Percentiles rank a stretch among this genome's conserved stretches.
These are phyloP conservation scores for Schizopora paradoxa DNA, from an alignment of 1,284 basidiomycete species.

Conservation along the genomic window DNA sequence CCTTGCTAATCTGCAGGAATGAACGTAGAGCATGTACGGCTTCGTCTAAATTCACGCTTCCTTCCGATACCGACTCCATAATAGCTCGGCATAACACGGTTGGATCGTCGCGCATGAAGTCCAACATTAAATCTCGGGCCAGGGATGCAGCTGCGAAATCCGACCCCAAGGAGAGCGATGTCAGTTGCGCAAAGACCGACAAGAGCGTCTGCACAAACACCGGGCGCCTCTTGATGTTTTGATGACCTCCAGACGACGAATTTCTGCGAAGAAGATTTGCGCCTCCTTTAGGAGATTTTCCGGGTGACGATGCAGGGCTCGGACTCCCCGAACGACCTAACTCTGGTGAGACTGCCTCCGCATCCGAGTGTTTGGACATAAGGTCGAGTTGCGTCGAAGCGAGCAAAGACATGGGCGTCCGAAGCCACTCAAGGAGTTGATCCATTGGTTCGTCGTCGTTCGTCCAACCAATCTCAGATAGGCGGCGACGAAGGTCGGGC, in stretches of 20 bases:
- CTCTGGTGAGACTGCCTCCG: constrained; percentile 1
- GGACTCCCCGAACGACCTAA: constrained; percentile 28
- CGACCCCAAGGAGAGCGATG: constrained; percentile 46
- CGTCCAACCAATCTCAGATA: constrained; percentile 68
- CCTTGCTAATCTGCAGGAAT: constrained; percentile 47
- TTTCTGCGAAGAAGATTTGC: constrained; percentile 43
- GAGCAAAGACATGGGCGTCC: constrained; percentile 58
- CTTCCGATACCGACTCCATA: constrained; percentile 52
- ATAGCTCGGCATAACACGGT: constrained; percentile 57
- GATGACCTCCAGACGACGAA: constrained; percentile 43
- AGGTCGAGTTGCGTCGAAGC: constrained; percentile 50
- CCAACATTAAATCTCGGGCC: constrained; percentile 54
- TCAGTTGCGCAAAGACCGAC: constrained; percentile 46
- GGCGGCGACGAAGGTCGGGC: constrained; percentile 51
- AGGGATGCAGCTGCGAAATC: constrained; percentile 51
- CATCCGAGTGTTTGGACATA: constrained; percentile 12
- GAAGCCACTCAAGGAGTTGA: constrained; percentile 50
- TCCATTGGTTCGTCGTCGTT: constrained; percentile 51
- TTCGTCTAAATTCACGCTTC: constrained; percentile 39
- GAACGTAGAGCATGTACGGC: constrained; percentile 47
- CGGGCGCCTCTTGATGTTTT: constrained; percentile 49
- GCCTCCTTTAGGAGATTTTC: constrained; percentile 27
- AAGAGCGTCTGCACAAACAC: constrained; percentile 61
- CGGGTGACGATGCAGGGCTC: constrained; percentile 31
- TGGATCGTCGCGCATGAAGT: constrained; percentile 74